Conservation (phyloP, 306 rosid genomes). For the Cotoneaster glaucophyllus region DNA sequence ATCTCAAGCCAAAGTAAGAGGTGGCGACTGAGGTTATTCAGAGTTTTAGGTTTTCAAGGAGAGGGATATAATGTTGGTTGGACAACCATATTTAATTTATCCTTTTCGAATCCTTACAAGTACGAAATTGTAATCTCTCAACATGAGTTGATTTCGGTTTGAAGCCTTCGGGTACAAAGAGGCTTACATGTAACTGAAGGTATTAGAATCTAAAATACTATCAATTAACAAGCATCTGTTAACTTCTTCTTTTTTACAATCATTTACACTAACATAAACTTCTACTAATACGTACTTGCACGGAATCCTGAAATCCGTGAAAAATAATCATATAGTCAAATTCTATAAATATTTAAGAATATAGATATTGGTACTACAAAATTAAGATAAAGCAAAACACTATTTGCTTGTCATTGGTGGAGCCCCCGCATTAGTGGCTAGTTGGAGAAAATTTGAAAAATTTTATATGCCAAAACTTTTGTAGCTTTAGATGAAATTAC, state of each 20-base stretch:
- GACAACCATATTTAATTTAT: too few species aligned
- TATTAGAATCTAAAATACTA: too few species aligned
- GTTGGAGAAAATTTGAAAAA: not conserved
- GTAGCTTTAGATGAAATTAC: not conserved
- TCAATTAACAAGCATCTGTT: not conserved
- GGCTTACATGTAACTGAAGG: not conserved
- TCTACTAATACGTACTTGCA: not conserved
- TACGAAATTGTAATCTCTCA: not conserved
- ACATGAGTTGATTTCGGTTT: not conserved
- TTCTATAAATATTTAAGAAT: not conserved
- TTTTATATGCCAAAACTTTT: not conserved
- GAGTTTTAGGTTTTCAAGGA: too few species aligned
- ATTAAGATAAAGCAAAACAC: not conserved
- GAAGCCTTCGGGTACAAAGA: not conserved
- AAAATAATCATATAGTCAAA: not conserved
- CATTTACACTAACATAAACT: not conserved
- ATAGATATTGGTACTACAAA: not conserved
- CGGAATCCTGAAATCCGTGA: not conserved
- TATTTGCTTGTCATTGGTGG: not conserved
- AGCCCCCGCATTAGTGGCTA: not conserved
- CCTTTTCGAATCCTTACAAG: not conserved
- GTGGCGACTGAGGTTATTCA: too few species aligned
- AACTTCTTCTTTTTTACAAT: too few species aligned
- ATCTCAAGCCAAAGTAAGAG: too few species aligned
- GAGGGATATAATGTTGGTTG: too few species aligned